Base-by-base conservation (phyloP, 192 early-diverging fungal genomes). In the Spinellus fusiger region DNA sequence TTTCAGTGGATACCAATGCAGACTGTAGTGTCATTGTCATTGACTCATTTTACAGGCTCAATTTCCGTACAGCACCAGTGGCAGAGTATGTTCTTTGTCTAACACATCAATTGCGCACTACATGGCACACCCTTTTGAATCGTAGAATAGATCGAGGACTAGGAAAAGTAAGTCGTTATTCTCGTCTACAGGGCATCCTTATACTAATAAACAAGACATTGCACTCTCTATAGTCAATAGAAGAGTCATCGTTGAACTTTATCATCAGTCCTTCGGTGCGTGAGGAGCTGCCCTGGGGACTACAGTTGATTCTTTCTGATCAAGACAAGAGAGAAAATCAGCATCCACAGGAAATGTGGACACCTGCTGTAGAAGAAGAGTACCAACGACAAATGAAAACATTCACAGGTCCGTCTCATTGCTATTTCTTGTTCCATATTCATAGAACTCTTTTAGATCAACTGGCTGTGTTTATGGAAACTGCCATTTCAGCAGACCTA, bases 11-110 rank as follows among this genome's bases (percentile, higher is more conserved):
- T 53, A 76, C 84, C 23, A 75, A 79, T 31, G 62, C 62, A 12
- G 81, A 88, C 54, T 68, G 80, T n/a, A 62, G 56, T 9, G 71
- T 83, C 27, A 27, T 87, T 0, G 55, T 87, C 8, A 66, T 86
- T 4, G 86, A 87, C 61, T 72, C 75, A 5, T 87, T 79, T 70
- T 69, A 82, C 35, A 64, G 77, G 33, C 40, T 87, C 4, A 50
- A 62, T 10, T 87, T 87, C 49, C 54, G 51, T 10, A 72, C 77
- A 27, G 28, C 64, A 6, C 48, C 56, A 13, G 70, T 63, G 13
- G 73, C 76, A 16, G 67, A 76, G 56, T 57, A 65, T 31, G 59
- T 82, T 8, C 28, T 87, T 1, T 65, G 68, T 5, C 47, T 88
- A 13, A 68, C 70, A 0, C 73, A 78, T 53, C 74, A 76, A 59